These are phyloP conservation scores for Apiosordaria backusii DNA, from an alignment of 495 filamentous ascomycete species.

Conservation along the genomic window DNA sequence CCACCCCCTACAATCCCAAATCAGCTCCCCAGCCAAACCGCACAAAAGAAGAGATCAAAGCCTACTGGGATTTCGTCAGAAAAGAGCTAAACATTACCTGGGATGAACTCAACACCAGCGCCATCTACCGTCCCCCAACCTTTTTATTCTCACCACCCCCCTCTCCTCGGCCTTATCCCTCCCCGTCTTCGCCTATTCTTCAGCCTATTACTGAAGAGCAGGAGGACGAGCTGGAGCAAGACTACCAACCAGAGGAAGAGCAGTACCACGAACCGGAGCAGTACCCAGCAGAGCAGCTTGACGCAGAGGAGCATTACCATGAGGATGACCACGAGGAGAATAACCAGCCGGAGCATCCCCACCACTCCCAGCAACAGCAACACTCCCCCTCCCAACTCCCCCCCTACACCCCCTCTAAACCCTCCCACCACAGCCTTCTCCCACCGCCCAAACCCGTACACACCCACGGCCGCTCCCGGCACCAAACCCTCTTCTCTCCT, in stretches of 20 bases:
- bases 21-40: background rate
- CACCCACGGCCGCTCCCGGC: background rate
- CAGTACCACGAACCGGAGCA: background rate
- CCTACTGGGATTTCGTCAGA: slow-evolving; percentile 23
- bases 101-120: slow-evolving; percentile 10
- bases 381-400: background rate
- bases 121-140: background rate
- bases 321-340: no score
- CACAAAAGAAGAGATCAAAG: slow-evolving; percentile 9
- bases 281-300: background rate
- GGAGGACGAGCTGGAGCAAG: background rate
- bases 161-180: background rate
- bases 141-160: background rate
- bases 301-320: no score
- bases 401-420: no score
- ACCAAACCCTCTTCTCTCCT: background rate
- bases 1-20: background rate
- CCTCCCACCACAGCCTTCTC: background rate
- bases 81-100: slow-evolving; percentile 22
- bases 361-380: background rate
- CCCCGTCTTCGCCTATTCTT: background rate
- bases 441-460: background rate
- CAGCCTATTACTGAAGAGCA: background rate
- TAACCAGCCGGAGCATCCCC: no score
- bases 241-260: background rate